Evolutionary conservation across 176 grass and related monocot species (phyloP), one percentile per base, ranked within the genome.

Genomic region (Hordeum marinum): DNA sequence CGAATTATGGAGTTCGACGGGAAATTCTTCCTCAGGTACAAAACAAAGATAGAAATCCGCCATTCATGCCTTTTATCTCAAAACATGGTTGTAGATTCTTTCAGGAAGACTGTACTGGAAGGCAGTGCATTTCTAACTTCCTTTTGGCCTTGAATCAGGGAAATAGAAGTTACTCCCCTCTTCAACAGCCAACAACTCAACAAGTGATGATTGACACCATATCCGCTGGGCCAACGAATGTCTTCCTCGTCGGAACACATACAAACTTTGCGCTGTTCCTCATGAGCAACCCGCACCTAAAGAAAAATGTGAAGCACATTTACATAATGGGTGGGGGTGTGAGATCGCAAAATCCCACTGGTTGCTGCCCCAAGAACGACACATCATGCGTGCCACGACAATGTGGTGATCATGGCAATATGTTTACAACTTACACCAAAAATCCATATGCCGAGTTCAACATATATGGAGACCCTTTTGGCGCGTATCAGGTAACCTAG

Each of bases 361-460:
- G 89, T 17, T 95, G 93, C 59, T 95, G 93, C 73, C 68, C 75
- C 1, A 58, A 71, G 32, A 86, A 86, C 25, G 25, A 70, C 61
- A 72, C 66, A 35, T 82, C 72, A 15, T 92, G 93, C 45, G 46
- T 86, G 42, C 85, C 75, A 17, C 82, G 24, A 46, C 90, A 95
- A 79, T 95, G 93, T 11, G 93, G 83, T 23, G 82, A 92, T 61
- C 85, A 78, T 20, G 93, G 93, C 26, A 95, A 95, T 78, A 34
- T 95, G 75, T 95, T 92, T 41, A 86, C 87, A 11, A 82, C 79
- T 29, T 92, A 92, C 78, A 85, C 62, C 61, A 68, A 80, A 57
- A 88, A 95, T 68, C 93, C 93, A 18, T 88, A 88, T 72, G 93
- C 90, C 0, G 93, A 95, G 79, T 95, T 90, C 81, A 95, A 95